A percentile compares a stretch with the other conserved stretches of the same genome.
Conservation (phyloP, 352 stramenopile genomes). For the Globisporangium abappressorium region DNA sequence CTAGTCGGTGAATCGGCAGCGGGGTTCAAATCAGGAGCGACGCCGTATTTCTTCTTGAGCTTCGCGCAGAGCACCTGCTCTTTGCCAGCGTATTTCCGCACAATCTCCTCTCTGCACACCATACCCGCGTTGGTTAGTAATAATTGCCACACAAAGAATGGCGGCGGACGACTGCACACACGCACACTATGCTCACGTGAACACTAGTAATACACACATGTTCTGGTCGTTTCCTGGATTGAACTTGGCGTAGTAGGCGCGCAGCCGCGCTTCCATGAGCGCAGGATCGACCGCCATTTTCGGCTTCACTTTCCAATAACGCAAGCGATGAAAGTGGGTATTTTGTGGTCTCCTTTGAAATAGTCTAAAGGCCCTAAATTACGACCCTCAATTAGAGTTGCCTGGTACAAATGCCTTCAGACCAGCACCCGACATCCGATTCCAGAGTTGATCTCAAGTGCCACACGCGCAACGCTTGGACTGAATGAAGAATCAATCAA, state of each 20-base stretch:
- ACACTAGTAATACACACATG: slow-evolving; percentile 40
- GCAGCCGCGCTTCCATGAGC: slow-evolving; percentile 51
- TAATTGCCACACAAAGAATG: background rate
- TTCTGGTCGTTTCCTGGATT: slow-evolving; percentile 78
- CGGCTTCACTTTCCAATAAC: background rate
- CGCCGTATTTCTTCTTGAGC: slow-evolving; percentile 78
- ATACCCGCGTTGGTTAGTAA: background rate
- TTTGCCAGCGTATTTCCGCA: slow-evolving; percentile 59
- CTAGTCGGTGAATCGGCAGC: background rate
- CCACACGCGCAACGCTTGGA: too few relatives aligned
- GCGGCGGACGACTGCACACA: background rate
- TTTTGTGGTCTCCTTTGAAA: too few relatives aligned
- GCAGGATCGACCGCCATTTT: slow-evolving; percentile 1
- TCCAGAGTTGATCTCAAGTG: too few relatives aligned
- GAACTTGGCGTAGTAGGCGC: slow-evolving; percentile 67
- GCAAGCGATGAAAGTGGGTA: background rate
- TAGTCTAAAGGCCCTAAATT: too few relatives aligned
- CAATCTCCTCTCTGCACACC: slow-evolving; percentile 54
- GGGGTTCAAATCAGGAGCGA: slow-evolving; percentile 34
- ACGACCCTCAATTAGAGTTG: too few relatives aligned
- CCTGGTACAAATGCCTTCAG: too few relatives aligned
- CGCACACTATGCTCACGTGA: background rate
- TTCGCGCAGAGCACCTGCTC: slow-evolving; percentile 65
- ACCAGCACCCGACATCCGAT: too few relatives aligned
- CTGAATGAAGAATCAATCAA: too few relatives aligned